Base-by-base conservation (phyloP, 2,329 filamentous ascomycete genomes). In the Epicoccum nigrum region DNA sequence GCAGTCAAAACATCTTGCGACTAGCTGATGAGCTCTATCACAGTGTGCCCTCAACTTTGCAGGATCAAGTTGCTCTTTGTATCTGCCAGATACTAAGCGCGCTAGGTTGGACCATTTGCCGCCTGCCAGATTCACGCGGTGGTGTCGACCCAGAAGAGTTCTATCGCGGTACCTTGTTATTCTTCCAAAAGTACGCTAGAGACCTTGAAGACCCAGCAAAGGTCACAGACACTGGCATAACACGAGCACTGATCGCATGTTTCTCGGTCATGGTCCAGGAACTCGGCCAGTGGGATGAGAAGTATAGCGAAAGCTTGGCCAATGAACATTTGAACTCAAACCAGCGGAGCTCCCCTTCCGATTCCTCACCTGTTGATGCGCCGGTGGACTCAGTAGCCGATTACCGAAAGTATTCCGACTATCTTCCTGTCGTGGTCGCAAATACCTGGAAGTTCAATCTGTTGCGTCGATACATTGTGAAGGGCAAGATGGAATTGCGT, bases 401-500 rank as follows among this genome's bases (percentile, higher is more conserved):
- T 7, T 67, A 69, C 44, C 59, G 53, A 19, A 50, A 59, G 30
- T 58, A 68, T 17, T 48, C 64, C 4, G 70, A 67, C 2, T 73
- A 74, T 49, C 76, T 76, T 1, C 64, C 76, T 1, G 80, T 83
- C 7, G 76, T 86, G 0, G 77, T 88, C 13, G 74, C 79, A 1
- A 77, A 80, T 44, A 81, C 85, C 47, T 95, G 89, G 87, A 86
- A 85, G 42, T 86, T 96, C 61, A 78, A 79, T 34, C 77, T 87
- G 1, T 77, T 89, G 43, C 85, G 84, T 62, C 87, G 84, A 59
- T 85, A 93, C 59, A 86, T 97, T 44, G 85, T 83, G 64, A 93
- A 90, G 50, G 87, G 89, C 28, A 90, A 93, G 64, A 96, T 97
- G 91, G 90, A 96, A 66, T 79, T 97, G 30, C 87, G 93, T 30